These are phyloP conservation scores for Paxillus involutus DNA, from an alignment of 768 basidiomycete species.

Conservation along the genomic window DNA sequence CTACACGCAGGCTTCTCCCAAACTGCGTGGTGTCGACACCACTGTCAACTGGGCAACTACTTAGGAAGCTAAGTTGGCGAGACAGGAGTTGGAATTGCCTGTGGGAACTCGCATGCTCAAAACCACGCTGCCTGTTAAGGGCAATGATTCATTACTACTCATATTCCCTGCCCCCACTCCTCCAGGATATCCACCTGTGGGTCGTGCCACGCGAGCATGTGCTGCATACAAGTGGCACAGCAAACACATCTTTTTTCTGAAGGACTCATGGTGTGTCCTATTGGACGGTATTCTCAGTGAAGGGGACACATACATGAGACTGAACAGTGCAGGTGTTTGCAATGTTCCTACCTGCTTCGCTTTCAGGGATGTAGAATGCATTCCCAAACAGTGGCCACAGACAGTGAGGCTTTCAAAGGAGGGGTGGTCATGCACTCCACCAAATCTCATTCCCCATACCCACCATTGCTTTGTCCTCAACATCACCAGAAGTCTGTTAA, in stretches of 20 bases:
- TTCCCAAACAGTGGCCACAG: background rate
- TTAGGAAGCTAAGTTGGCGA: too few relatives aligned
- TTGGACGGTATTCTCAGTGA: background rate
- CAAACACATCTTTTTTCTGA: background rate
- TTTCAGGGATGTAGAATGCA: background rate
- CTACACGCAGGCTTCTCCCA: too few relatives aligned
- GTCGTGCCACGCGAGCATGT: background rate
- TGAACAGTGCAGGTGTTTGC: background rate
- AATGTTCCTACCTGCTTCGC: background rate
- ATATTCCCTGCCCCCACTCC: background rate
- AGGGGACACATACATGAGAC: background rate
- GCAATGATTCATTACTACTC: too few relatives aligned
- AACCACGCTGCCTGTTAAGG: too few relatives aligned
- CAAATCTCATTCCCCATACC: background rate
- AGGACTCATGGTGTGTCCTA: slow-evolving; percentile 2
- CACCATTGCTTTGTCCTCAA: background rate
- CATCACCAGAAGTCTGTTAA: background rate
- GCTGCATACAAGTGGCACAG: background rate
- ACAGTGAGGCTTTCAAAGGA: background rate
- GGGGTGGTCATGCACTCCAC: background rate
- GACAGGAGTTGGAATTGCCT: too few relatives aligned
- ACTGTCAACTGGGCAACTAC: too few relatives aligned
- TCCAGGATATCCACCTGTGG: background rate
- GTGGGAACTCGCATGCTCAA: too few relatives aligned
- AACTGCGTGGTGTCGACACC: too few relatives aligned